Evolutionary conservation across 306 rosid genomes (phyloP), one percentile per base, ranked within the genome.

Genomic region (Fragaria iinumae): DNA sequence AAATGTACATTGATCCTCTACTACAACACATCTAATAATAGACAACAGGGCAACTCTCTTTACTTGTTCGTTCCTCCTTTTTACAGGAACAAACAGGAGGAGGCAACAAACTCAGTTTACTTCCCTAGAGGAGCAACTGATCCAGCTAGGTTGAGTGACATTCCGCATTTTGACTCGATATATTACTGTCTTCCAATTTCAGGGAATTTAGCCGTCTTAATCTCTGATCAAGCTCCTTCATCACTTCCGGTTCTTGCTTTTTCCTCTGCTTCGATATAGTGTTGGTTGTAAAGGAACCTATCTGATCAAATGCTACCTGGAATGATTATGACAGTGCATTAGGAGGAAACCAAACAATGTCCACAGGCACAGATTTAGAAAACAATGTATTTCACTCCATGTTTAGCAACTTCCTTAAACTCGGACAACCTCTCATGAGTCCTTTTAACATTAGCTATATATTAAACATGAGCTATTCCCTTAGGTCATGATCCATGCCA

Each of bases 291-390:
- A 93, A 91, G 17, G 98, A 92, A 20, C 99, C 97, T 48, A 96
- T 89, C 87, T 96, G 79, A 80, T 96, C 97, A 78, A 91, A 96
- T 68, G 99, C 98, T 82, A 96, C 99, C 99, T 96, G 89, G 84
- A 87, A 57, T 49, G 4, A 27, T 43, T 32, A 27, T 21, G n/a
- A 59, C 59, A 63, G 8, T 52, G n/a, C 32, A 29, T 74, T 25
- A 73, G 23, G 32, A 57, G 67, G 10, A 56, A 73, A 21, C 60
- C 69, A 48, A 47, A 43, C 23, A 56, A 9, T 11, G 14, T 47
- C 8, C 0, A 2, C 17, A 62, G 45, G 21, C 74, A 52, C 43
- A 50, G 64, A 52, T 13, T 47, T 8, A 47, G 36, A 52, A 53
- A 73, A 55, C 69, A 50, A 32, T 5, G 64, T 60, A 29, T 13